Evolutionary conservation across 1,139 yeast species (phyloP), one percentile per base, ranked within the genome.

Genomic region (Blastobotrys raffinosifermentans): DNA sequence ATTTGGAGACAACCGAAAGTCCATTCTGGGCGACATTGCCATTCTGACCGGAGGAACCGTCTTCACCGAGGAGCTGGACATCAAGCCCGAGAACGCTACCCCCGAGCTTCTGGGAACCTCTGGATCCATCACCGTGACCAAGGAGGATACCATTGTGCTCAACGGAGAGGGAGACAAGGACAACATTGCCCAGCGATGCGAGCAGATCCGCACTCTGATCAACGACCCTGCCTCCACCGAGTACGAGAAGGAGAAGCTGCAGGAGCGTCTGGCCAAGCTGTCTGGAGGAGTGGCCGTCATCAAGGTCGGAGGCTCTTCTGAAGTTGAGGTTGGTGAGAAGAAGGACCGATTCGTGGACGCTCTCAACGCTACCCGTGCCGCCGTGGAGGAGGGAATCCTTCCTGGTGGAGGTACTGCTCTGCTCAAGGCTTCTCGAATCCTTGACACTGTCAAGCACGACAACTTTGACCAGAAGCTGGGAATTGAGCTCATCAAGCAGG

Each of bases 391-490:
- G 69, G 99, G 99, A 72, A 91, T 93, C 61, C 76, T 91, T 55
- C 98, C 98, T 63, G 99, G 99, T 72, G 99, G 98, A 66, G 99
- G 99, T 72, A 91, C 97, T 53, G 98, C 98, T 49, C 77, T 91
- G 63, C 78, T 89, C 58, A 91, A 91, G 77, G 98, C 98, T 32
- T 79, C 95, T 40, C 77, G 80, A 61, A 67, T 83, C 50, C 75
- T 91, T 60, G 93, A 80, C 54, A 75, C 69, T 30, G 80, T 91
- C 48, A 75, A 80, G 68, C 82, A 93, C 43, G 86, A 73, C 41
- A 91, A 91, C 80, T 91, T 91, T 60, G 99, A 91, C 72, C 98
- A 91, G 72, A 86, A 86, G 70, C 78, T 91, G 54, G 99, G 99
- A 69, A 96, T 91, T 54, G 89, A 89, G 57, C 87, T 86, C 67